Conservation (phyloP, 805 yeast genomes). For the Metschnikowia matae region DNA sequence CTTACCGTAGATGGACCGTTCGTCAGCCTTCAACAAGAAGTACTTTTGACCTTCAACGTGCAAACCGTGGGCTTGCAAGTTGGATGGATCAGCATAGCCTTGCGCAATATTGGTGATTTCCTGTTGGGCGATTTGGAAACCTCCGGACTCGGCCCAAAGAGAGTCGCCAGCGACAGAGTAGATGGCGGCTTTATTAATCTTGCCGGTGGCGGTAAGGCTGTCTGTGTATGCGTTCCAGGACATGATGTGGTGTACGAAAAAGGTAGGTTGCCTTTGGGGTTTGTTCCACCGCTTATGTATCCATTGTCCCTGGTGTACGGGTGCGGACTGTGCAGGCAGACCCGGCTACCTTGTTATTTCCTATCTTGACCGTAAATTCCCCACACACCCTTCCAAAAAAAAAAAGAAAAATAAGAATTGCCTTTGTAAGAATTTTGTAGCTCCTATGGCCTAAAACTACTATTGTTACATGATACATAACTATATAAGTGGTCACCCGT, state of each 20-base stretch:
- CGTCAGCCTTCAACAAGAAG: constrained; percentile 84
- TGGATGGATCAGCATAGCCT: constrained; percentile 77
- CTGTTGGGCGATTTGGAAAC: constrained; percentile 56
- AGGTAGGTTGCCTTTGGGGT: background rate
- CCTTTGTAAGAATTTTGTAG: background rate
- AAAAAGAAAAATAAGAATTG: background rate
- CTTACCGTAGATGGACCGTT: constrained; percentile 90
- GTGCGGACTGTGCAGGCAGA: background rate
- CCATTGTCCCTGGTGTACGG: constrained; percentile 3
- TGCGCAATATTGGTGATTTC: constrained; percentile 72
- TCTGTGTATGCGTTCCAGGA: constrained; percentile 82
- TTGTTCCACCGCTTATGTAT: constrained; percentile 3
- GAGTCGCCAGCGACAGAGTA: constrained; percentile 94
- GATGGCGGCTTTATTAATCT: constrained; percentile 87
- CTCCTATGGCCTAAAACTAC: background rate
- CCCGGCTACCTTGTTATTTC: background rate
- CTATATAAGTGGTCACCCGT: background rate
- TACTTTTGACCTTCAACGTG: constrained; percentile 84
- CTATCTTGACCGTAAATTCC: background rate
- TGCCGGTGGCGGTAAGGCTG: constrained; percentile 77
- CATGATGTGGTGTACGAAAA: constrained; percentile 9
- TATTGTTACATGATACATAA: background rate
- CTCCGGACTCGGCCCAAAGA: constrained; percentile 83
- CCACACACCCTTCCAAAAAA: background rate
- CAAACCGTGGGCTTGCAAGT: constrained; percentile 80